Evolutionary conservation across 495 filamentous ascomycete species (phyloP).

Genomic region (Parmelia sp.): DNA sequence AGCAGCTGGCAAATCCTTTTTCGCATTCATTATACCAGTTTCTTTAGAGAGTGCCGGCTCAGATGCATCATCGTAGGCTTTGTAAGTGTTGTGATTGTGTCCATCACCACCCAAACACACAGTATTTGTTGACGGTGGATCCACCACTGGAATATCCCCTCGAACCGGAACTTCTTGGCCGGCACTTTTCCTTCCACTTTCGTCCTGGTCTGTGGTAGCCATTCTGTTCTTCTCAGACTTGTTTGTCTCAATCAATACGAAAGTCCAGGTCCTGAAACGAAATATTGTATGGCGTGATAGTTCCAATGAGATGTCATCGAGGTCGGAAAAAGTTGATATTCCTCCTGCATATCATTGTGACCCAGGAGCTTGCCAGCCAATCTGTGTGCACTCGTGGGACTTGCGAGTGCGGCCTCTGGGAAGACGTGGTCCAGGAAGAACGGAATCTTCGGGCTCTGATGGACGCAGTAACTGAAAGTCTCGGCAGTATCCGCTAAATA

Average conservation of each 20-base stretch:
- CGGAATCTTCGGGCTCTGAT: background rate
- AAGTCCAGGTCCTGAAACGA: background rate
- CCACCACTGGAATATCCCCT: background rate
- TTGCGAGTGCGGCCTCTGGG: background rate
- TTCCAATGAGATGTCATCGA: constrained; percentile 16
- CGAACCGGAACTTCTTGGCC: background rate
- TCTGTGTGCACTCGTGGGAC: background rate
- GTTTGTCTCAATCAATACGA: background rate
- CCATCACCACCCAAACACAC: background rate
- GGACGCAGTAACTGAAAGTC: background rate
- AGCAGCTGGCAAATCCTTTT: background rate
- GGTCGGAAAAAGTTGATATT: constrained; percentile 15
- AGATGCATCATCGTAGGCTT: background rate
- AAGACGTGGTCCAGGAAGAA: background rate
- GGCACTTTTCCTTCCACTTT: background rate
- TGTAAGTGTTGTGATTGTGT: background rate
- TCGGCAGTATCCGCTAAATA: background rate
- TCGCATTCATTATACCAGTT: background rate
- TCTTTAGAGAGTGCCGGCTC: background rate
- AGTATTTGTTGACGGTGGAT: background rate
- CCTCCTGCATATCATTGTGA: constrained; percentile 13
- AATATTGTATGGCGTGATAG: background rate
- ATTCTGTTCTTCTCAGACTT: background rate
- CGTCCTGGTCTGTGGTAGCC: constrained; percentile 2
- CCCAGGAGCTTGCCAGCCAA: background rate